Evolutionary conservation across 345 rosid genomes (phyloP).

Genomic region (Populus deltoides): DNA sequence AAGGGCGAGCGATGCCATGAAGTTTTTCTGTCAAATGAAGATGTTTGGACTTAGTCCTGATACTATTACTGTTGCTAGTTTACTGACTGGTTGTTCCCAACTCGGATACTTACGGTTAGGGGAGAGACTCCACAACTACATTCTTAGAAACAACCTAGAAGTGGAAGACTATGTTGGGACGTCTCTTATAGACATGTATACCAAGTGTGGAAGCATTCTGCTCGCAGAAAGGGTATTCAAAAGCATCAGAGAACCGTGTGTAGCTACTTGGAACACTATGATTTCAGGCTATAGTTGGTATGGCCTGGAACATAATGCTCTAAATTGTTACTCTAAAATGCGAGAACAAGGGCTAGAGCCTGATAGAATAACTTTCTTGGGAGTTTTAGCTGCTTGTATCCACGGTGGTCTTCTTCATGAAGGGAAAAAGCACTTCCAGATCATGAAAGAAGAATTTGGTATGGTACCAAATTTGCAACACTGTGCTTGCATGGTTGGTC

Average conservation of each 20-base stretch:
- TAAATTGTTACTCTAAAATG: conserved; percentile 45
- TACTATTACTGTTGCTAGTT: conserved; percentile 56
- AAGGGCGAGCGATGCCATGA: conserved; percentile 48
- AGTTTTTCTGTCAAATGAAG: conserved; percentile 56
- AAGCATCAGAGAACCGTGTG: conserved; percentile 44
- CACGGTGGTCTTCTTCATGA: conserved; percentile 64
- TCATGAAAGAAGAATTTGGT: conserved; percentile 53
- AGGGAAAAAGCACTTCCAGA: conserved; percentile 57
- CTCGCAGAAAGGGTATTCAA: conserved; percentile 59
- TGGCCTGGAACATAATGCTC: conserved; percentile 58
- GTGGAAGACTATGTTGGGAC: conserved; percentile 66
- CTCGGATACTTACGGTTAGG: conserved; percentile 58
- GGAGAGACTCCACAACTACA: conserved; percentile 51
- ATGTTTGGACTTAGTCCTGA: conserved; percentile 48
- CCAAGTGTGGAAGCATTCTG: conserved; percentile 62
- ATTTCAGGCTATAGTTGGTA: conserved; percentile 67
- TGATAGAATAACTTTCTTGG: conserved; percentile 74
- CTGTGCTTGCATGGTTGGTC: conserved; percentile 65
- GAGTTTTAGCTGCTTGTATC: conserved; percentile 65
- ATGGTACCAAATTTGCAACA: conserved; percentile 65
- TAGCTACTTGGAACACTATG: conserved; percentile 77
- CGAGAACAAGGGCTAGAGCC: conserved; percentile 49
- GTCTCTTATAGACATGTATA: conserved; percentile 79
- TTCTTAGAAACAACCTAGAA: conserved; percentile 50
- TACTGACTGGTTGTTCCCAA: conserved; percentile 73